Percentiles rank a stretch among this genome's conserved stretches.
These are phyloP conservation scores for Plasmodium ovale DNA, from an alignment of 169 alveolate species.

Conservation along the genomic window DNA sequence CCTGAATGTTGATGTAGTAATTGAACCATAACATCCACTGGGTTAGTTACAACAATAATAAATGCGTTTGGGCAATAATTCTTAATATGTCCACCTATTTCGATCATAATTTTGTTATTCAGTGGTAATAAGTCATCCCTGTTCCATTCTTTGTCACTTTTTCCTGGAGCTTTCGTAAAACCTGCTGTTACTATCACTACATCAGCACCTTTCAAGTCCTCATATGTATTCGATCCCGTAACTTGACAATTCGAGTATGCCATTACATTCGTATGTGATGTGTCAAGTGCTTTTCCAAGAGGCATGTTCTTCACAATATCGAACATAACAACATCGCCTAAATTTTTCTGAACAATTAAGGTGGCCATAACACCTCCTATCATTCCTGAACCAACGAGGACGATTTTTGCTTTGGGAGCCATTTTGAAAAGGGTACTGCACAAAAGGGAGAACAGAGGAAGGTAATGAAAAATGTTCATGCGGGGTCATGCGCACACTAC, in stretches of 20 bases:
- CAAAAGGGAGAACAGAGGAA: not conserved
- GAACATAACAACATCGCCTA: slow-evolving; percentile 87
- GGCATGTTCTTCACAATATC: slow-evolving; percentile 89
- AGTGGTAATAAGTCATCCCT: slow-evolving; percentile 88
- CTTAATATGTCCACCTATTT: slow-evolving; percentile 89
- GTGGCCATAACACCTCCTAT: slow-evolving; percentile 89
- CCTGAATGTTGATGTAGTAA: slow-evolving; percentile 86
- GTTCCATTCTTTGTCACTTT: slow-evolving; percentile 88
- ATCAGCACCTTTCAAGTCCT: slow-evolving; percentile 85
- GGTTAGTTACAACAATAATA: slow-evolving; percentile 90
- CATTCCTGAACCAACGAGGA: slow-evolving; percentile 88
- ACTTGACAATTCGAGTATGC: slow-evolving; percentile 80
- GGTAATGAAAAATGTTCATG: not conserved
- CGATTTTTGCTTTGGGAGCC: slow-evolving; percentile 81
- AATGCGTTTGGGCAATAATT: slow-evolving; percentile 89
- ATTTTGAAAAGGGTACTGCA: slow-evolving; percentile 2
- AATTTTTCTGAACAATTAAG: slow-evolving; percentile 84
- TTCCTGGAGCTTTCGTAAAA: slow-evolving; percentile 77
- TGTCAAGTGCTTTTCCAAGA: slow-evolving; percentile 88
- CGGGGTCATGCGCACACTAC: too few relatives aligned
- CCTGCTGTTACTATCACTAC: slow-evolving; percentile 91
- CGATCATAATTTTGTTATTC: slow-evolving; percentile 86
- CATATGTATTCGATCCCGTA: slow-evolving; percentile 83
- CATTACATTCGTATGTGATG: slow-evolving; percentile 83
- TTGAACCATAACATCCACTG: slow-evolving; percentile 90